Base-by-base conservation (phyloP, 371 early-diverging fungal genomes). In the Mortierella sp. region DNA sequence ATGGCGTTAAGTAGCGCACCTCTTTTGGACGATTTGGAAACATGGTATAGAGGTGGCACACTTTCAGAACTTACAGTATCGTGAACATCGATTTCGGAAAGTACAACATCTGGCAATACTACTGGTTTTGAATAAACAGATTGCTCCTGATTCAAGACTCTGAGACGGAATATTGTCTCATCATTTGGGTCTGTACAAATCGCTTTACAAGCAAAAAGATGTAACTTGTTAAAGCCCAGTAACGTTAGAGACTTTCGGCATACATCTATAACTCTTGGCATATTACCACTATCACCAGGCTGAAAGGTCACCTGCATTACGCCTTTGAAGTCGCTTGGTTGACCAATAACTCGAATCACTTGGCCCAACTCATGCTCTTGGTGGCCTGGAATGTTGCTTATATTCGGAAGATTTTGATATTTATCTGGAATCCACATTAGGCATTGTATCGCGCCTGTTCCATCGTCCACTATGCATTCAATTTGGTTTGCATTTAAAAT, bases 361-460 rank as follows among this genome's bases (percentile, higher is more conserved):
- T 78, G 54, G 5, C 78, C 78, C 10, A 73, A 10, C 10, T 66
- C 32, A 32, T 63, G 59, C 5, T 30, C 22, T 18, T 55, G 20
- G 20, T 70, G 43, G 20, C 57, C 49, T 2, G 67, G 35, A 26
- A 73, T 43, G 3, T 22, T 32, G 35, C 55, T 49, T 0, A 66
- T 73, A 26, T 63, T 26, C 39, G 67, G 70, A 16, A 66, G 10
- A n/a, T 49, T 43, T 35, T 40, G 69, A n/a, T 51, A 66, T 20
- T 70, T 20, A 45, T 78, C 78, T 9, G 78, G 78, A 16, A 78
- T 73, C 78, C 78, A 78, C 57, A 73, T 66, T 22, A 78, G 40
- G 18, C 73, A 73, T 26, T 62, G 78, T 2, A 78, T 57, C 10
- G 54, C 59, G 3, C 70, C 70, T 22, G 73, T 73, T 14, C 78